Conservation (phyloP, 2,329 filamentous ascomycete species). For the Diplodia seriata region DNA sequence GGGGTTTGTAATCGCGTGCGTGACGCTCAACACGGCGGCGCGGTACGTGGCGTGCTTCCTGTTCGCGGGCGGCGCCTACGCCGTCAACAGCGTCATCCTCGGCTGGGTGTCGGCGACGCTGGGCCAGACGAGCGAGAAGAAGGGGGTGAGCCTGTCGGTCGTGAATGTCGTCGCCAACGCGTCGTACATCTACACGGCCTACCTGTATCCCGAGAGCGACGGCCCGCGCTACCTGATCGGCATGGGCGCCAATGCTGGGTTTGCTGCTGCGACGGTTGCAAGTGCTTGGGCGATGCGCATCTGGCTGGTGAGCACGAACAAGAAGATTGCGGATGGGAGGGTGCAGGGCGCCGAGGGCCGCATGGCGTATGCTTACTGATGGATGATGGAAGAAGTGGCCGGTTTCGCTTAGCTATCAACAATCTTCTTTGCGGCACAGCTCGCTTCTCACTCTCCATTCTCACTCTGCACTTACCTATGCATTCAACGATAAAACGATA, state of each 20-base stretch:
- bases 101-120: constrained; percentile 53
- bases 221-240: constrained; percentile 43
- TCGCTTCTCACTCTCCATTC: too few relatives aligned
- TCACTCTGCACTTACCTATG: too few relatives aligned
- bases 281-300: constrained; percentile 45
- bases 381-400: neutral
- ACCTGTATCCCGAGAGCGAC: constrained; percentile 46
- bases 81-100: constrained; percentile 42
- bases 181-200: constrained; percentile 48
- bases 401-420: too few relatives aligned
- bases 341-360: constrained; percentile 18
- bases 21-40: constrained; percentile 40
- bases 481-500: too few relatives aligned
- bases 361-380: constrained; percentile 9
- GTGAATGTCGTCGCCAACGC: constrained; percentile 53
- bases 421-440: too few relatives aligned
- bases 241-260: constrained; percentile 42
- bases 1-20: constrained; percentile 42
- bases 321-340: constrained; percentile 37
- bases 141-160: constrained; percentile 51
- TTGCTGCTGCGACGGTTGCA: constrained; percentile 43
- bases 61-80: constrained; percentile 43
- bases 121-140: constrained; percentile 53
- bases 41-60: constrained; percentile 44
- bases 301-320: constrained; percentile 43